Base-by-base conservation (phyloP, 495 filamentous ascomycete genomes). In the Choiromyces venosus region DNA sequence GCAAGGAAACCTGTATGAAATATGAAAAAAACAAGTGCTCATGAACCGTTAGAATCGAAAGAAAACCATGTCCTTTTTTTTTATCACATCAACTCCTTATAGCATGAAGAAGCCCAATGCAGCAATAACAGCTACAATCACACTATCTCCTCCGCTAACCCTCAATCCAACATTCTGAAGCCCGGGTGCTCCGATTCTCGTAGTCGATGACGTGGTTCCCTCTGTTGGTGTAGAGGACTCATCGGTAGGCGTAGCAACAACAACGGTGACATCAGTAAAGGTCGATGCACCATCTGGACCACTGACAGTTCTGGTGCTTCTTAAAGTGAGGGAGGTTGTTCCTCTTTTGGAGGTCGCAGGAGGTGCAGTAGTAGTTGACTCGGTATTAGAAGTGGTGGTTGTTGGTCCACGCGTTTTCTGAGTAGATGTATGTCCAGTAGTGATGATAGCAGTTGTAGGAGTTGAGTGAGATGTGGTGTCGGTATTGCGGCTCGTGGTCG, bases 21-120 rank as follows among this genome's bases (percentile, higher is more conserved):
- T 33, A 33, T 33, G 25, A 33, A 68, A 71, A 37, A 74, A 69
- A 56, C 2, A 66, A 71, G 16, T 16, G 6, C n/a, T 61, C 25
- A 61, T 61, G 52, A 33, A 12, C 52, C 25, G 25, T 61, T 61
- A 33, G 12, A 61, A 33, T 16, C 12, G 52, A 61, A 61, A 33
- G 52, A 33, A 16, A 61, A 29, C 10, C 25, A 33, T 61, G 52
- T 29, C 25, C 52, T 16, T 61, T 61, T 61, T 16, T 61, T 61
- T 61, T 40, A 29, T 21, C 39, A 25, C 33, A 9, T 21, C 10
- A 69, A 44, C 66, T 18, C 56, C 36, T 65, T 73, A 77, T 44
- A 77, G 42, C 75, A 77, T 77, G 33, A 77, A 77, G 42, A 77
- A 77, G 29, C 76, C 66, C 66, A 77, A 37, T 18, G 75, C 75